A percentile compares a stretch with the other conserved stretches of the same genome.
Evolutionary conservation across 2,329 filamentous ascomycete species (phyloP).

Genomic region (Uncinocarpus reesii): DNA sequence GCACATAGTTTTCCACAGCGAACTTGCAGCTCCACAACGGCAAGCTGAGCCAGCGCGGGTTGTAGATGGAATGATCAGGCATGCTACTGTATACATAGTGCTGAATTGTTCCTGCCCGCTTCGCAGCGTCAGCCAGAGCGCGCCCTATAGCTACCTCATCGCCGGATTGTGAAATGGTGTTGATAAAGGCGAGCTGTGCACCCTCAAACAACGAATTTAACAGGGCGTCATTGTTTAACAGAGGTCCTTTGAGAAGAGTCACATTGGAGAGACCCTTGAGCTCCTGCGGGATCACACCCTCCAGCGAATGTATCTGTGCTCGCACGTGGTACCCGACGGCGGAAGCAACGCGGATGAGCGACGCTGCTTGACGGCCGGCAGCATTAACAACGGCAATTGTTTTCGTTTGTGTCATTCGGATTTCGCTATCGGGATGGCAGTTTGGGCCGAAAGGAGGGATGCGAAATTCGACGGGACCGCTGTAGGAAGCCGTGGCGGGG

Average conservation of each 20-base stretch:
- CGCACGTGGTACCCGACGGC: slow-evolving; percentile 89
- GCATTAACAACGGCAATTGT: slow-evolving; percentile 95
- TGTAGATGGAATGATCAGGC: slow-evolving; percentile 82
- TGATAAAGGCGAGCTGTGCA: slow-evolving; percentile 86
- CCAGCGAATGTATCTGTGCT: slow-evolving; percentile 77
- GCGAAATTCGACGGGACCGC: neutral
- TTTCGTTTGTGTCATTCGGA: slow-evolving; percentile 39
- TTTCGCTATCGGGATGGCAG: neutral
- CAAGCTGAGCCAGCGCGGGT: slow-evolving; percentile 65
- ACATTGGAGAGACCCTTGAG: slow-evolving; percentile 74
- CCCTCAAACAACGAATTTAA: slow-evolving; percentile 71
- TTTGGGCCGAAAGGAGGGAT: too few species aligned
- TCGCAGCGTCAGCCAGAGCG: slow-evolving; percentile 79
- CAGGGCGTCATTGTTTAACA: slow-evolving; percentile 61
- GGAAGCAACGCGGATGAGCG: slow-evolving; percentile 84
- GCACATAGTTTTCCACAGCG: slow-evolving; percentile 81
- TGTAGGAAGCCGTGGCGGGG: neutral
- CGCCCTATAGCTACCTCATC: slow-evolving; percentile 86
- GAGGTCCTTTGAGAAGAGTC: slow-evolving; percentile 55
- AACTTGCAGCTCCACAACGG: slow-evolving; percentile 91
- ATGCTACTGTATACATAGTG: slow-evolving; percentile 97
- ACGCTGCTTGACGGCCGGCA: slow-evolving; percentile 89
- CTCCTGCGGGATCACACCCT: slow-evolving; percentile 80
- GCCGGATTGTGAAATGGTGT: slow-evolving; percentile 84
- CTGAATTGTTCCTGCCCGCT: slow-evolving; percentile 62